phyloP scores from a whole-genome alignment of 768 basidiomycete genomes.

The Termitomyces sp. region DNA sequence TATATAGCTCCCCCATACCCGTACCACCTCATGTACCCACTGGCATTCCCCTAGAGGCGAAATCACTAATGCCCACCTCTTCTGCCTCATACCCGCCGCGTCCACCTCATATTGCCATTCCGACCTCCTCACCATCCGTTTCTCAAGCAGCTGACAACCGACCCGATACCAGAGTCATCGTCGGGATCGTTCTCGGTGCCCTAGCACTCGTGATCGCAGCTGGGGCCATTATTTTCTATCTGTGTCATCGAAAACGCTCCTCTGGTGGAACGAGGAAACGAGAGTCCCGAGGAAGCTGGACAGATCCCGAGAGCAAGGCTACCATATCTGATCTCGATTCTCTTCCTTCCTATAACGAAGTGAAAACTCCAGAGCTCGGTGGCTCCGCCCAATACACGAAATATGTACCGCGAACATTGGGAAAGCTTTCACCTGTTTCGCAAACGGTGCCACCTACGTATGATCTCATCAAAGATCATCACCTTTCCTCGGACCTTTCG shows the following conservation, averaged over 20 bases:
- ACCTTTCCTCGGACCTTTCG: constrained; percentile 6
- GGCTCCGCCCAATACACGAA: constrained; percentile 1
- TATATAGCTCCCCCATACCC: constrained; percentile 1
- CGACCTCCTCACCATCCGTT: neutral
- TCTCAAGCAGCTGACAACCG: neutral
- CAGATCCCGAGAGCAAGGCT: constrained; percentile 9
- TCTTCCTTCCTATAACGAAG: neutral
- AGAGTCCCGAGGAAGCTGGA: neutral
- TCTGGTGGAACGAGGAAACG: neutral
- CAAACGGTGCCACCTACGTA: neutral
- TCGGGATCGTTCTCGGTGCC: constrained; percentile 15
- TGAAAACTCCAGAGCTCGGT: neutral
- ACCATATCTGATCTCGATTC: neutral
- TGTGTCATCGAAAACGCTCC: constrained; percentile 1
- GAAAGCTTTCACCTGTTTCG: constrained; percentile 4
- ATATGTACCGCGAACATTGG: constrained; percentile 3
- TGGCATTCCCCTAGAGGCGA: neutral
- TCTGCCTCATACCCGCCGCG: neutral
- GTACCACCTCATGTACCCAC: neutral
- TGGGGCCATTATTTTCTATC: constrained; percentile 10
- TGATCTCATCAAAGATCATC: constrained; percentile 3
- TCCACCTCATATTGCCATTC: constrained; percentile 10
- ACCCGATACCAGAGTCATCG: constrained; percentile 12
- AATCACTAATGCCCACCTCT: neutral
- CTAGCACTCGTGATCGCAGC: constrained; percentile 7